phyloP scores from a whole-genome alignment of 768 basidiomycete genomes.

The Kwoniella shandongensis region DNA sequence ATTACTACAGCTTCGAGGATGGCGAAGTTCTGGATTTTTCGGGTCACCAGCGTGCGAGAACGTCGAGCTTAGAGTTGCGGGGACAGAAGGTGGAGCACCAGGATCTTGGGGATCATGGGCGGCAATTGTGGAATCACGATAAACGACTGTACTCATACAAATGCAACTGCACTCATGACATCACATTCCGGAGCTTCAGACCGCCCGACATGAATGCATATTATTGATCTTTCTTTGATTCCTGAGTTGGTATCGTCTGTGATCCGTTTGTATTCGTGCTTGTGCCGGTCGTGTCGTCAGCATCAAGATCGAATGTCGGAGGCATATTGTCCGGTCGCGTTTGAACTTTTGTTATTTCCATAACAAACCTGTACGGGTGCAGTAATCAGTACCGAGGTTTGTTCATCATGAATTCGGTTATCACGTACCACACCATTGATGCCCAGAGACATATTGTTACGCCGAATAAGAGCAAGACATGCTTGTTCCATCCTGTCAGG shows the following conservation, averaged over 20 bases:
- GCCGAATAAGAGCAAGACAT: conserved; percentile 45
- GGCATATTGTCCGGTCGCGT: conserved; percentile 44
- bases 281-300: not conserved
- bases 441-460: conserved; percentile 43
- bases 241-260: not conserved
- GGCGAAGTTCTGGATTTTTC: conserved; percentile 52
- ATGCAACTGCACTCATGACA: not conserved
- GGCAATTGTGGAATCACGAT: conserved; percentile 24
- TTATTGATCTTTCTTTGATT: conserved; percentile 39
- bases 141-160: not conserved
- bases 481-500: conserved; percentile 47
- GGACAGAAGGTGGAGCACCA: conserved; percentile 3
- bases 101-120: conserved; percentile 44
- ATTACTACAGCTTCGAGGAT: conserved; percentile 38
- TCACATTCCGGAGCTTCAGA: not conserved
- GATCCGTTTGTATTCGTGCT: not conserved
- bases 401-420: not conserved
- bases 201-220: not conserved
- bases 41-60: conserved; percentile 53
- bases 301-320: conserved; percentile 6
- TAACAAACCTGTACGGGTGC: conserved; percentile 34
- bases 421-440: conserved; percentile 48
- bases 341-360: conserved; percentile 46
- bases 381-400: not conserved
- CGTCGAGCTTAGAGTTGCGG: conserved; percentile 45